phyloP scores from a whole-genome alignment of 345 rosid genomes.

The Carallia brachiata region DNA sequence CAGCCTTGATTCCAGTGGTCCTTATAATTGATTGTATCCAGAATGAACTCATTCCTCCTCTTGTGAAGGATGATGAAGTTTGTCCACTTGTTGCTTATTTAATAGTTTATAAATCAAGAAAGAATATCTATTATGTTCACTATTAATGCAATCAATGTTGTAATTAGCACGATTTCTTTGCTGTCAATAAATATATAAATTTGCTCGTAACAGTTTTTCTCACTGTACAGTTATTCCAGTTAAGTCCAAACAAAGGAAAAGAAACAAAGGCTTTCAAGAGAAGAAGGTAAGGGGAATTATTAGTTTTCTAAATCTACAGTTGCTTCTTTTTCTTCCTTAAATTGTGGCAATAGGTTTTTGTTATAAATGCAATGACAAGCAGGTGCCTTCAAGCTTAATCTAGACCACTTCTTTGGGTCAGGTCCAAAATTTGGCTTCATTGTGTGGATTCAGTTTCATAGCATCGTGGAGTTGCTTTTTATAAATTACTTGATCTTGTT shows the following conservation, averaged over 20 bases:
- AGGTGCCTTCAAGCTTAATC: background rate
- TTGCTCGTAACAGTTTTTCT: background rate
- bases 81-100: background rate
- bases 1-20: background rate
- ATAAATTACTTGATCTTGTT: too few relatives aligned
- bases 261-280: conserved; percentile 34
- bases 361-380: too few relatives aligned
- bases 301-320: too few relatives aligned
- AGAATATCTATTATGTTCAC: background rate
- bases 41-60: background rate
- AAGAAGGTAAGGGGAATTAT: conserved; percentile 26
- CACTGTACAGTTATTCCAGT: conserved; percentile 27
- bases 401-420: conserved; percentile 1
- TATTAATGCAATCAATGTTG: background rate
- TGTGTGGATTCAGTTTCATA: background rate
- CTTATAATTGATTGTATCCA: background rate
- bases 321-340: too few relatives aligned
- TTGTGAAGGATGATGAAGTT: too few relatives aligned
- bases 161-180: background rate
- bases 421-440: conserved; percentile 6
- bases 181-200: background rate
- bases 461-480: too few relatives aligned
- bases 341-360: too few relatives aligned
- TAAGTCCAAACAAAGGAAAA: conserved; percentile 30
- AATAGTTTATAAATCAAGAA: background rate